Evolutionary conservation across 805 yeast species (phyloP), one percentile per base, ranked within the genome.

Genomic region (Lachancea cidri): DNA sequence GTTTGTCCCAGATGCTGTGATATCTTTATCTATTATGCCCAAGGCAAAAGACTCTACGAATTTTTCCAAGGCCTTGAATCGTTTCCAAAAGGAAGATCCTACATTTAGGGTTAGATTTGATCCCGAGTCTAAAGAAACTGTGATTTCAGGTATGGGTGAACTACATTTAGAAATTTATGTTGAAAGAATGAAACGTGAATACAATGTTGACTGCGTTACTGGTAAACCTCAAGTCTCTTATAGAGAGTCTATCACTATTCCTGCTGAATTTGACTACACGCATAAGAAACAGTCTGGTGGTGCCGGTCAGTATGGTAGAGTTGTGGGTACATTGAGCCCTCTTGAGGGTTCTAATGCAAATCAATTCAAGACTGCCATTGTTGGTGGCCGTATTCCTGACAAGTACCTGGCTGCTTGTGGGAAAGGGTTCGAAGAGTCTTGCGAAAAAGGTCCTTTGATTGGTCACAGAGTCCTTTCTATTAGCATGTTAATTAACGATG

Each of bases 231-330:
- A 89, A 72, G 99, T 93, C 31, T 87, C 98, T 14, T 93, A 93
- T 71, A 81, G 99, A 67, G 99, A 93, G 70, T 83, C 98, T 31
- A 80, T 91, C 50, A 70, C 84, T 29, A 62, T 74, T 2, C 70
- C 85, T 32, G 74, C 91, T 22, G 72, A 79, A 11, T 91, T 93
- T 59, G 98, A 93, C 64, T 87, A 83, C 70, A 83, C 96, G 20
- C 98, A 91, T 73, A 93, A 93, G 77, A 91, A 88, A 64, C 99
- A 93, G 72, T 77, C 91, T 60, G 99, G 99, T 67, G 99, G 99
- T 77, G 95, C 98, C 51, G 99, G 99, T 70, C 99, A 93, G 73
- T 93, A 81, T 62, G 98, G 96, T 67, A 82, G 89, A 71, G 96
- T 91, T 58, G 83, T 88, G 66, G 98, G 99, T 62, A 75, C 72